These are phyloP conservation scores for Aleurites moluccanus DNA, from an alignment of 441 rosid species.

Conservation along the genomic window DNA sequence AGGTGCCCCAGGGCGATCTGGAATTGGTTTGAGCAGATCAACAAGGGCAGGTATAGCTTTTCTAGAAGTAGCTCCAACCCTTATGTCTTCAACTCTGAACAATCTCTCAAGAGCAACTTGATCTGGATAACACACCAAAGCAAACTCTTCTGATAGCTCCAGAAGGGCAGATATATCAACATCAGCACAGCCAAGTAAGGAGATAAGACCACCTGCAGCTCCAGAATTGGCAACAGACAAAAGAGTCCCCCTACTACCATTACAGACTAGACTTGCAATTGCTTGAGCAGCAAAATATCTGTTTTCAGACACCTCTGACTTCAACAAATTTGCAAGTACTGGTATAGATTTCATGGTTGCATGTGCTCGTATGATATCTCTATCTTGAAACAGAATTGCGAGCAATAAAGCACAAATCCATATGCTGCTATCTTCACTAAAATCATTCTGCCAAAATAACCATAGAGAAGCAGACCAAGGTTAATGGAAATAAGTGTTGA, in stretches of 20 bases:
- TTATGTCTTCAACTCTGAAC: constrained; percentile 99
- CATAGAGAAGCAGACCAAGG: constrained; percentile 22
- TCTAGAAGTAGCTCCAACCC: constrained; percentile 97
- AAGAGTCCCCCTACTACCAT: constrained; percentile 98
- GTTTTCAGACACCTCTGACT: constrained; percentile 88
- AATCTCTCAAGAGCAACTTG: constrained; percentile 99
- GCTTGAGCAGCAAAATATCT: constrained; percentile 99
- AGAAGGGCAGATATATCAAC: constrained; percentile 83
- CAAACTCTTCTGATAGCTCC: constrained; percentile 82
- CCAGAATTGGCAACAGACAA: constrained; percentile 99
- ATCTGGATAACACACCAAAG: constrained; percentile 84
- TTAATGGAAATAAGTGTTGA: constrained; percentile 19
- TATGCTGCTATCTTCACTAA: constrained; percentile 80
- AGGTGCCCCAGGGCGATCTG: constrained; percentile 99
- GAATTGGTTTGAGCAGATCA: constrained; percentile 98
- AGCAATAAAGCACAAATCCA: constrained; percentile 98
- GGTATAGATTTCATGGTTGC: constrained; percentile 95
- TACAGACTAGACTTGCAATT: constrained; percentile 88
- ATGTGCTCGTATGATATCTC: constrained; percentile 92
- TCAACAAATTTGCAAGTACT: constrained; percentile 80
- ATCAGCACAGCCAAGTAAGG: constrained; percentile 97
- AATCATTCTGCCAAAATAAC: constrained; percentile 70
- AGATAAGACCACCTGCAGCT: constrained; percentile 91
- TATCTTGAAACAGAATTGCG: constrained; percentile 93
- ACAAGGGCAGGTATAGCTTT: constrained; percentile 98